Percentiles rank a stretch among this genome's conserved stretches.
phyloP scores from a whole-genome alignment of 2,329 filamentous ascomycete species.

The Cladosporium sp. region DNA sequence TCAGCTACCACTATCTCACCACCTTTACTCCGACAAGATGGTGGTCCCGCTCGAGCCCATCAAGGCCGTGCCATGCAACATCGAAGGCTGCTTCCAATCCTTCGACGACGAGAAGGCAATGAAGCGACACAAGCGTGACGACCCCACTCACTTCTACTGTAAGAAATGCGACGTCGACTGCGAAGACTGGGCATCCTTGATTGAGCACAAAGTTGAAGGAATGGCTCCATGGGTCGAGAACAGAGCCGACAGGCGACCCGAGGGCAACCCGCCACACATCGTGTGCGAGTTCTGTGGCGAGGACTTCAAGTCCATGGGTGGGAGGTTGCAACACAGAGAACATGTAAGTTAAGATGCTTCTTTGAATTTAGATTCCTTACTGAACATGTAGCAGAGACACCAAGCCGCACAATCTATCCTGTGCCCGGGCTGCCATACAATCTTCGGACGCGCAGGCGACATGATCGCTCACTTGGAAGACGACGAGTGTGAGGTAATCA shows the following conservation, averaged over 20 bases:
- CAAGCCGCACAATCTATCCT: slow-evolving; percentile 51
- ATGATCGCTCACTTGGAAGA: slow-evolving; percentile 59
- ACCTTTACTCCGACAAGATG: not conserved
- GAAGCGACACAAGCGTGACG: slow-evolving; percentile 53
- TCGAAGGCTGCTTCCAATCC: slow-evolving; percentile 49
- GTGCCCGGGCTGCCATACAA: slow-evolving; percentile 55
- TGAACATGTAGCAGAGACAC: slow-evolving; percentile 45
- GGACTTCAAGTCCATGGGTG: slow-evolving; percentile 57
- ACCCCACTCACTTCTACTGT: slow-evolving; percentile 49
- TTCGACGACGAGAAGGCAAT: slow-evolving; percentile 52
- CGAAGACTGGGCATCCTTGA: slow-evolving; percentile 36
- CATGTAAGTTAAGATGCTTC: slow-evolving; percentile 42
- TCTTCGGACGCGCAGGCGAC: slow-evolving; percentile 52
- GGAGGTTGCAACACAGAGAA: slow-evolving; percentile 55
- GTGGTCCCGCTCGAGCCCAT: not conserved
- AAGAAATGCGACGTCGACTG: slow-evolving; percentile 45
- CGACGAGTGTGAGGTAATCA: slow-evolving; percentile 52
- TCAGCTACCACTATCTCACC: not conserved
- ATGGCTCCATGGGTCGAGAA: slow-evolving; percentile 36
- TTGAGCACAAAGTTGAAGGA: slow-evolving; percentile 38
- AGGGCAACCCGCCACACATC: slow-evolving; percentile 45
- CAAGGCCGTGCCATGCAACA: slow-evolving; percentile 36
- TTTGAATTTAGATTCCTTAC: not conserved
- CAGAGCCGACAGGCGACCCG: slow-evolving; percentile 22
- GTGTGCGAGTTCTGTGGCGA: slow-evolving; percentile 59